Base-by-base conservation (phyloP, 2,329 filamentous ascomycete species). In the Penicillium sp. region DNA sequence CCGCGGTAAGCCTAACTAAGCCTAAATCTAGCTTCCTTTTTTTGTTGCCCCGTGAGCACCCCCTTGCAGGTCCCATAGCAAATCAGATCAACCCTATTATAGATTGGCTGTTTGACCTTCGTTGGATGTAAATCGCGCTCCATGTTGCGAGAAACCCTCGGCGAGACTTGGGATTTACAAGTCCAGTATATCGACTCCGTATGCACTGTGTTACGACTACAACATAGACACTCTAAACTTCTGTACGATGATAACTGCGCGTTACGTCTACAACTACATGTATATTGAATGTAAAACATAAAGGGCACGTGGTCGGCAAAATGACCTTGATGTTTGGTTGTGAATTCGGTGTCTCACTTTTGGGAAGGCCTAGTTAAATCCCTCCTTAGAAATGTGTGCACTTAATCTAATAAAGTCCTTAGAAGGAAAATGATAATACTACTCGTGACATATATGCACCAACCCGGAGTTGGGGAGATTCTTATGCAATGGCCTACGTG, bases 391-490 rank as follows among this genome's bases (percentile, higher is more conserved):
- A 7, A 7, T 24, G 1, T 1, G 4, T 17, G 9, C n/a, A 28
- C 10, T 19, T 10, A 13, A 40, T 40, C 17, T 28, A 40, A 40
- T 26, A 40, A 28, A 19, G n/a, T 8, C 24, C 4, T 6, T 13
- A 13, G 19, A 15, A 17, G 7, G 5, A 24, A 41, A 26, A 17
- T 12, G 2, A 38, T 28, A 40, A 10, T 35, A 35, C 33, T 35
- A 35, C 8, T 9, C 24, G 8, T 26, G 24, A 26, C 8, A 26
- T 26, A 4, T 26, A 10, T 3, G 15, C 29, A 34, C 38, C 39
- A 43, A 28, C 52, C 44, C 40, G 28, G 52, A 57, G 51, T 54
- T 54, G 56, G 51, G 56, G 55, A 54, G 56, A 42, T 17, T 43
- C 43, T 58, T 45, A 40, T 26, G 19, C n/a, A 33, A 8, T 40